Conservation (phyloP, 306 rosid species). For the Rubus parviflorus region DNA sequence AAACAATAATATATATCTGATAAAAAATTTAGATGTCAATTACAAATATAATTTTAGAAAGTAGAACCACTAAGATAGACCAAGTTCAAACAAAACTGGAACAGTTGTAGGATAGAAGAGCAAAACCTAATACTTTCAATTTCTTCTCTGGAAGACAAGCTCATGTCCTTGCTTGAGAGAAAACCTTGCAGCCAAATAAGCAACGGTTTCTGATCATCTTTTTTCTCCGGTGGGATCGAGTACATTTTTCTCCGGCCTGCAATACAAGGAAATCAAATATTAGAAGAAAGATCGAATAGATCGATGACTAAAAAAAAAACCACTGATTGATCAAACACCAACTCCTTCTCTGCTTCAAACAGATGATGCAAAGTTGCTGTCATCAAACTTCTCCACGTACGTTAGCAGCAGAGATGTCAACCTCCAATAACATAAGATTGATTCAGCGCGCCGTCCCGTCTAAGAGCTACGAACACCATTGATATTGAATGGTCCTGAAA, state of each 20-base stretch:
- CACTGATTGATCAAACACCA: background rate
- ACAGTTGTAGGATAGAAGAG: background rate
- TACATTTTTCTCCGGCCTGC: background rate
- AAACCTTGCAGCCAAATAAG: conserved; percentile 3
- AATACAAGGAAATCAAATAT: background rate
- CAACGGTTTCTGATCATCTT: conserved; percentile 5
- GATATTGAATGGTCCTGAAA: conserved; percentile 8
- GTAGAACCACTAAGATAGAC: background rate
- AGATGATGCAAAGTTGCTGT: background rate
- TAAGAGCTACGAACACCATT: conserved; percentile 7
- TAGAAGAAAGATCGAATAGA: background rate
- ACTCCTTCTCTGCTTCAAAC: conserved; percentile 10
- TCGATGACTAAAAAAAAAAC: background rate
- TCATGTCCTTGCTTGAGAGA: conserved; percentile 12
- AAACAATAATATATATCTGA: background rate
- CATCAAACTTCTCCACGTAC: conserved; percentile 6
- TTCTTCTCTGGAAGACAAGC: background rate
- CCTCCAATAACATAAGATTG: conserved; percentile 8
- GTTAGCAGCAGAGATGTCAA: background rate
- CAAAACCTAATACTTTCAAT: background rate
- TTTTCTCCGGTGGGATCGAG: background rate
- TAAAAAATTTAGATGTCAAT: background rate
- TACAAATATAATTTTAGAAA: background rate
- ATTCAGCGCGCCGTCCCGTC: conserved; percentile 12
- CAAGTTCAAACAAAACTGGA: background rate